A percentile compares a stretch with the other conserved stretches of the same genome.
Conservation (phyloP, 2,329 filamentous ascomycete species). For the Magnaporthiopsis incrustans region DNA sequence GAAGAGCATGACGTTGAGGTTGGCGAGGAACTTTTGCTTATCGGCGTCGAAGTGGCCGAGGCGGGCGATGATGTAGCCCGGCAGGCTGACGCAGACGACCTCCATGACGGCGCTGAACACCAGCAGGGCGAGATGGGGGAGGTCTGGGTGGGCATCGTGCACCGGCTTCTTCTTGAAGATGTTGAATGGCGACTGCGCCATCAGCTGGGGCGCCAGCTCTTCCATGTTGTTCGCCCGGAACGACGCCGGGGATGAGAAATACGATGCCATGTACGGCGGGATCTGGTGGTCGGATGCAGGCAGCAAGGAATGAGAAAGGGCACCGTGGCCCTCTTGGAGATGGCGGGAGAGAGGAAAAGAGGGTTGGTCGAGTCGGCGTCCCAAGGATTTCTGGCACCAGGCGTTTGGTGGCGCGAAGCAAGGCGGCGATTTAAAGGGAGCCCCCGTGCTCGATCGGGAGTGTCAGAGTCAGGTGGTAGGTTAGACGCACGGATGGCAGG, state of each 20-base stretch:
- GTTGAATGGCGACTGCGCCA: slow-evolving; percentile 30
- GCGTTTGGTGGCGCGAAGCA: background rate
- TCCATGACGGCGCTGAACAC: slow-evolving; percentile 94
- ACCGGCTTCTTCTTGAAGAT: slow-evolving; percentile 27
- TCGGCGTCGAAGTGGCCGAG: slow-evolving; percentile 92
- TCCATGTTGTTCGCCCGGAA: slow-evolving; percentile 29
- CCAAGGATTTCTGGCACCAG: background rate
- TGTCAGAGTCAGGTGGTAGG: background rate
- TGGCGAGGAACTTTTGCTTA: slow-evolving; percentile 92
- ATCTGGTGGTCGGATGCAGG: background rate
- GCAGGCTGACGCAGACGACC: slow-evolving; percentile 89
- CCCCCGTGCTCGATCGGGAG: background rate
- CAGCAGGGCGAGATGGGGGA: slow-evolving; percentile 64
- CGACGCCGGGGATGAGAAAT: slow-evolving; percentile 32
- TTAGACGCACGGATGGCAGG: background rate
- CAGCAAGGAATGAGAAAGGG: background rate
- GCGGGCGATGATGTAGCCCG: slow-evolving; percentile 85
- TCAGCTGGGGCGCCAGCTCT: slow-evolving; percentile 15
- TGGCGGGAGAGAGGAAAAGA: background rate
- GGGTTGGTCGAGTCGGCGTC: background rate
- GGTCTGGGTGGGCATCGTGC: slow-evolving; percentile 53
- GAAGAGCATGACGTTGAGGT: slow-evolving; percentile 92
- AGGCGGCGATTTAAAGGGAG: background rate
- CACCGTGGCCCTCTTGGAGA: background rate
- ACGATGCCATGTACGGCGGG: slow-evolving; percentile 1